Base-by-base conservation (phyloP, 805 yeast genomes). In the Lipomyces yamadae region DNA sequence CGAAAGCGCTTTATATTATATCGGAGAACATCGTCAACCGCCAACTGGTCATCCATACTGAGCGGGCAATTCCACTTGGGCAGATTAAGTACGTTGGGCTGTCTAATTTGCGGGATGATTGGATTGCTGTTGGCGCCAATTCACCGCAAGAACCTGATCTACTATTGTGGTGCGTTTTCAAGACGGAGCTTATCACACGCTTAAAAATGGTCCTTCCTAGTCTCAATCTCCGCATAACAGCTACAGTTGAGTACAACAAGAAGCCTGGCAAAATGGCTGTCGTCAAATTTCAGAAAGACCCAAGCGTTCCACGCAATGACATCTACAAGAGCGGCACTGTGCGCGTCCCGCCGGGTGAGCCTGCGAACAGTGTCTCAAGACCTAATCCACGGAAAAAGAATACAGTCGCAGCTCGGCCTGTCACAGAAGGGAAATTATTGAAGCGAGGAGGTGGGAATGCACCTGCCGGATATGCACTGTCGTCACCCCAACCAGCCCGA, bases 261-360 rank as follows among this genome's bases (percentile, higher is more conserved):
- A 95, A 95, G 77, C 92, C 97, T 0, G 96, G 96, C 2, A 85
- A 86, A 76, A 74, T 82, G 33, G 95, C 92, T 68, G 77, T 84
- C 7, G 89, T 95, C 72, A 92, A 90, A 77, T 86, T 89, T 74
- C 85, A 83, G 61, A 77, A 83, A 53, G 89, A 88, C 58, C 82
- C 81, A 11, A 75, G 85, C n/a, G 88, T 89, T 35, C 96, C 96
- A 10, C 76, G 84, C 70, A 82, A 90, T 55, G 98, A 95, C 76
- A 67, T 80, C 10, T 95, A 95, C 81, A 95, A 95, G 80, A 91
- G 97, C 2, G 90, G 96, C 69, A 86, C 91, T 0, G 93, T 95
- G 33, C 87, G 86, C 53, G 97, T 92, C 18, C 85, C 87, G 58
- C 84, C 84, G 56, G 99, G 99, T 15, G 81, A 85, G 68, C 92